Base-by-base conservation (phyloP, 2,329 filamentous ascomycete species). In the Trichoderma atrobrunneum region DNA sequence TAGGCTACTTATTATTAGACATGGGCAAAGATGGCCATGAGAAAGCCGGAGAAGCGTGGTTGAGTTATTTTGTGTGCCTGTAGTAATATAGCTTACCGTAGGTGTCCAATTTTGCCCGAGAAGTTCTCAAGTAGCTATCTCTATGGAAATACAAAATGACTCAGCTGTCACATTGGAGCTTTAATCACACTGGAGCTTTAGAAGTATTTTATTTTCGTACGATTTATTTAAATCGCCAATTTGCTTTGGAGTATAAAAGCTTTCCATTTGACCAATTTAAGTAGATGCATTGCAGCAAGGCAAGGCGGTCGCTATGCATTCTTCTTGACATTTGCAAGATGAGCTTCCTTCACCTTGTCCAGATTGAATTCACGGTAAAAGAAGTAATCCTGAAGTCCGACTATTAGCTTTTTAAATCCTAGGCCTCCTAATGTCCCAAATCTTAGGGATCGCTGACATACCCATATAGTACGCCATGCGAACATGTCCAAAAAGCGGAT, bases 401-500 rank as follows among this genome's bases (percentile, higher is more conserved):
- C 12, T 36, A 24, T 67, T 21, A 67, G 64, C 12, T 10, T 24
- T 2, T 39, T 8, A 11, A 12, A 7, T 2, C 8, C 36, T 14
- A 36, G 1, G 7, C 16, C 36, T 34, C 32, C n/a, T n/a, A 5
- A 2, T 10, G 1, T 43, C 3, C 7, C 39, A n/a, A 43, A 7
- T 1, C 16, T 18, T n/a, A 3, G 7, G 39, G n/a, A n/a, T 43
- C n/a, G 6, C 24, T 26, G n/a, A 56, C 69, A 8, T 65, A 71
- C 69, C 69, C 69, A 71, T 26, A 64, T 64, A 11, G 69, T 71
- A 3, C 69, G 60, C 61, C 60, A 64, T 12, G 61, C 48, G 30
- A 71, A 71, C 69, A 62, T 71, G 26, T 71, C 69, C 32, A 63
- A n/a, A 11, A 71, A 71, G 2, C 69, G 36, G 24, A 71, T 48